Base-by-base conservation (phyloP, 2,329 filamentous ascomycete species). In the Claviceps pazoutovae region DNA sequence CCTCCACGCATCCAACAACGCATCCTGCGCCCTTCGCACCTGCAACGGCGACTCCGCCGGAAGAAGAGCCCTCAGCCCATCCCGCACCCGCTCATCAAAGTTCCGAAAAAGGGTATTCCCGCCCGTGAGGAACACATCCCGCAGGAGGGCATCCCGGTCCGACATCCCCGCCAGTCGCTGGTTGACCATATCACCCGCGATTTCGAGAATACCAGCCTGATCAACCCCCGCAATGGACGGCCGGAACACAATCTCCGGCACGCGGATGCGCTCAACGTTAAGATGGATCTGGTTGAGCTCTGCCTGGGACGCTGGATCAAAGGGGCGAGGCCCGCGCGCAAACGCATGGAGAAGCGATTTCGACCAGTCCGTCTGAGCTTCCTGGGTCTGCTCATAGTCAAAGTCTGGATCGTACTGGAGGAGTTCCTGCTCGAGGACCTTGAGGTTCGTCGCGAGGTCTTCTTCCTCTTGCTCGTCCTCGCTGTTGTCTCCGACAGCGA, bases 391-490 rank as follows among this genome's bases (percentile, higher is more conserved):
- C 57, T 96, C 84, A 67, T 97, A 91, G 2, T 85, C 90, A 63
- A 98, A 98, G 46, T 83, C 75, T 0, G 88, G 84, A 63, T 98
- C 93, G 66, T 93, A 85, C 61, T 85, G 75, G 34, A 98, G 79
- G 19, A 98, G 77, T 60, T 96, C 88, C 49, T 82, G 76, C 70
- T 98, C 93, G 13, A 96, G 79, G 1, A 72, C 74, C 63, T 86
- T 86, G 46, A 98, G 78, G 53, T 76, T 79, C 5, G 76, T 79
- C 53, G 80, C 78, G 0, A 95, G 77, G 61, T 97, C 91, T 66
- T 91, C 87, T 64, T 97, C 91, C 64, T 95, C 90, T 49, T 95
- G 89, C 60, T 91, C 86, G 58, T 96, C 90, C 56, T 93, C 88
- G 62, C 85, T 88, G 58, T 76, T 76, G 7, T 86, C 84, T 49